phyloP scores from a whole-genome alignment of 192 early-diverging fungal species.

The Ambispora gerdemannii region DNA sequence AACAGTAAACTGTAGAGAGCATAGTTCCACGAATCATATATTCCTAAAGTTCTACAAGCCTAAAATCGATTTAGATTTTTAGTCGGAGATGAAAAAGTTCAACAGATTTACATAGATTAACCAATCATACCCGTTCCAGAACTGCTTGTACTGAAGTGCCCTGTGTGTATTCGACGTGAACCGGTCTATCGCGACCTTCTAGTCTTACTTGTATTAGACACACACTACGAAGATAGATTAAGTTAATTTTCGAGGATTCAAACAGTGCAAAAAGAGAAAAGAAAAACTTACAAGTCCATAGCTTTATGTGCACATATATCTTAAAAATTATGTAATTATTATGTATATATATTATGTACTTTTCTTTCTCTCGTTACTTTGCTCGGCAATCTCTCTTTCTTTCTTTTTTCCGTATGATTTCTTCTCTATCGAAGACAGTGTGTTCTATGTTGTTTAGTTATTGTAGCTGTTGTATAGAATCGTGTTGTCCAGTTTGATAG shows the following conservation, averaged over 20 bases:
- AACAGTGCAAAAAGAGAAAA: not conserved
- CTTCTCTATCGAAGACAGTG: no score
- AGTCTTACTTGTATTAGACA: slow-evolving; percentile 31
- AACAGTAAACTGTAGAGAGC: slow-evolving; percentile 29
- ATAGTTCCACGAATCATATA: slow-evolving; percentile 31
- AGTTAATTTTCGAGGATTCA: not conserved
- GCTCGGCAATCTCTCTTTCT: no score
- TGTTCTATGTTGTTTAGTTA: no score
- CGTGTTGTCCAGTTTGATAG: no score
- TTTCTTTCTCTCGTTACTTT: no score
- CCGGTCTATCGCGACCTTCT: slow-evolving; percentile 25
- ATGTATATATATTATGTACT: no score
- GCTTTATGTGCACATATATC: no score
- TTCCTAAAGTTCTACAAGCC: slow-evolving; percentile 24
- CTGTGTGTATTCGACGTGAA: slow-evolving; percentile 27
- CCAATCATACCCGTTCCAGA: slow-evolving; percentile 14
- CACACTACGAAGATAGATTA: not conserved
- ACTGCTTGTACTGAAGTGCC: slow-evolving; percentile 32
- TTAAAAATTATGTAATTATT: no score
- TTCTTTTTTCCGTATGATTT: no score
- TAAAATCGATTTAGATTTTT: not conserved
- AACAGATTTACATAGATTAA: not conserved
- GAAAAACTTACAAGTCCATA: slow-evolving; percentile 16
- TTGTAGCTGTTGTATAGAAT: no score
- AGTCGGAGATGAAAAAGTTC: no score